Percentiles rank a stretch among this genome's conserved stretches.
Evolutionary conservation across 2,329 filamentous ascomycete genomes (phyloP).

Genomic region (Chaetomiaceae sp.): DNA sequence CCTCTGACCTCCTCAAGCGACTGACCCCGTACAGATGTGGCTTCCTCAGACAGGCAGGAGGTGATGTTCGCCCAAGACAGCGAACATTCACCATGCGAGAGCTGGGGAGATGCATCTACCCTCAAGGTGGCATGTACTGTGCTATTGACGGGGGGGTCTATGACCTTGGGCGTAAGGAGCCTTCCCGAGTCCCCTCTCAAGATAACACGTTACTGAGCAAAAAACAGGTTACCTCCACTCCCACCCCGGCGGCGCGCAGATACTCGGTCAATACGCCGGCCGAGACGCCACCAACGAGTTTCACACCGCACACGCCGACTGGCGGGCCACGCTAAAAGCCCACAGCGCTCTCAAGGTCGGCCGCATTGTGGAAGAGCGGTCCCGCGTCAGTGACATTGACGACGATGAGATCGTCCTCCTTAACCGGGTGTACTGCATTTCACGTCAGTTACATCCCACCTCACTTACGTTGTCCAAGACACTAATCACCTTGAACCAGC

Average conservation of each 20-base stretch:
- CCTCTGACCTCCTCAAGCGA: background rate
- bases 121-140: constrained; percentile 11
- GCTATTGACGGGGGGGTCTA: constrained; percentile 2
- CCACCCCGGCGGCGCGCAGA: constrained; percentile 7
- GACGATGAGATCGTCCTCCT: constrained; percentile 5
- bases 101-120: constrained; percentile 7
- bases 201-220: too few species aligned
- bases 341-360: background rate
- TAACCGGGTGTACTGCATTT: background rate
- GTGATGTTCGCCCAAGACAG: background rate
- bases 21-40: constrained; percentile 2
- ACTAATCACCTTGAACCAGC: too few species aligned
- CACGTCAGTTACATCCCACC: background rate
- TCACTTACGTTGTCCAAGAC: accelerated
- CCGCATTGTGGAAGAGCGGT: constrained; percentile 2
- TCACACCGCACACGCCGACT: background rate
- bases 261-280: constrained; percentile 7
- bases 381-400: background rate
- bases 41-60: background rate
- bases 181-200: background rate
- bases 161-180: constrained; percentile 7
- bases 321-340: background rate
- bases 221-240: constrained; percentile 6
- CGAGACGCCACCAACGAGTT: constrained; percentile 1
- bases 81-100: constrained; percentile 1